Conservation (phyloP, 495 filamentous ascomycete species). For the Penicillium herquei region DNA sequence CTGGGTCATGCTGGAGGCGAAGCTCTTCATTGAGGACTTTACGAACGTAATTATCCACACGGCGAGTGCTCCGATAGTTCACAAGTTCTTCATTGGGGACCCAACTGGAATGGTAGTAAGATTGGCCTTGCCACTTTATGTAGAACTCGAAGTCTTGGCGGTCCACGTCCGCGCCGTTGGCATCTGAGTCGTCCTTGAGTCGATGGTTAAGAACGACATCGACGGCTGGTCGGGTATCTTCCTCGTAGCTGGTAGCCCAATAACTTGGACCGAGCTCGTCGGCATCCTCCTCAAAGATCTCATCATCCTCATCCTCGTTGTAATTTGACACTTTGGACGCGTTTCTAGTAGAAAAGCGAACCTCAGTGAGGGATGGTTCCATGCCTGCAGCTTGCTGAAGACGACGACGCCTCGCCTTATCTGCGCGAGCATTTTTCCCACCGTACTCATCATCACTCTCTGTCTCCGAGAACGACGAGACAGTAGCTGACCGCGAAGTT, state of each 20-base stretch:
- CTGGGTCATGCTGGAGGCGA: conserved; percentile 64
- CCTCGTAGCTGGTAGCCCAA: conserved; percentile 61
- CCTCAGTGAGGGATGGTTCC: conserved; percentile 62
- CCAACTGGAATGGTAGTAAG: conserved; percentile 95
- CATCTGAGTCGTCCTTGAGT: conserved; percentile 64
- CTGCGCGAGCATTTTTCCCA: conserved; percentile 63
- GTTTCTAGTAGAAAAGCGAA: conserved; percentile 87
- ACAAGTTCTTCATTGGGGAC: conserved; percentile 69
- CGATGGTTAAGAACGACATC: conserved; percentile 88
- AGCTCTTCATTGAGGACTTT: conserved; percentile 76
- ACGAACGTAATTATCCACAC: conserved; percentile 89
- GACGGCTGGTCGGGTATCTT: conserved; percentile 74
- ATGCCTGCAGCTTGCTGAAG: conserved; percentile 58
- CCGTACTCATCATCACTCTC: conserved; percentile 71
- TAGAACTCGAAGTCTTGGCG: conserved; percentile 89
- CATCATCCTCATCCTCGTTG: conserved; percentile 82
- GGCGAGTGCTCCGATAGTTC: conserved; percentile 72
- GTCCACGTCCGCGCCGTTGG: conserved; percentile 51
- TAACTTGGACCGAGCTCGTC: conserved; percentile 56
- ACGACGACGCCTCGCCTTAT: conserved; percentile 71
- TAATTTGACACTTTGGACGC: conserved; percentile 84
- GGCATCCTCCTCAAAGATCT: conserved; percentile 69
- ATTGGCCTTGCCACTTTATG: conserved; percentile 96
- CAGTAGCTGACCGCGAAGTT: conserved; percentile 44
- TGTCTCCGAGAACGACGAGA: conserved; percentile 41